Percentiles rank a stretch among this genome's conserved stretches.
phyloP scores from a whole-genome alignment of 345 rosid genomes.

The Stellera chamaejasme region DNA sequence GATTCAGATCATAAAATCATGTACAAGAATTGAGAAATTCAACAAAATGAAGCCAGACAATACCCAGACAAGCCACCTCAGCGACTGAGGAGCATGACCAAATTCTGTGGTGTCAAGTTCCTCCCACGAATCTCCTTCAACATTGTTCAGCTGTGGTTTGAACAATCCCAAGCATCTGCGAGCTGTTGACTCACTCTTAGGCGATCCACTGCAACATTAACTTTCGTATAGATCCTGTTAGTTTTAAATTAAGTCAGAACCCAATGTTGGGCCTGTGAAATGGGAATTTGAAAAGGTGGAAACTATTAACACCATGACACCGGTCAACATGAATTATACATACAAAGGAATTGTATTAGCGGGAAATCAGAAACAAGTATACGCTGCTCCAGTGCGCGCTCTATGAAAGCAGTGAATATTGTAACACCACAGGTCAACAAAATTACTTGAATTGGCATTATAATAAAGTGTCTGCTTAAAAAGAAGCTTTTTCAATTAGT shows the following conservation, averaged over 20 bases:
- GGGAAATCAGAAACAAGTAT: too few relatives aligned
- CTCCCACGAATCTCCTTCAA: constrained; percentile 88
- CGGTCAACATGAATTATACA: not conserved
- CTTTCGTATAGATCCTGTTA: constrained; percentile 53
- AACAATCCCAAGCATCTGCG: constrained; percentile 55
- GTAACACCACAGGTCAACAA: too few relatives aligned
- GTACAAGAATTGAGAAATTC: not conserved
- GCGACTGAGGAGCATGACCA: constrained; percentile 63
- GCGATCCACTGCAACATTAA: constrained; percentile 91
- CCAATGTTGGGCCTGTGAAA: constrained; percentile 15
- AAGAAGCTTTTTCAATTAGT: too few relatives aligned
- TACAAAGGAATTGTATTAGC: not conserved
- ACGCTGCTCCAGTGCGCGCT: too few relatives aligned
- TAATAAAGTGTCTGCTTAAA: too few relatives aligned
- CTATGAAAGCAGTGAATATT: too few relatives aligned
- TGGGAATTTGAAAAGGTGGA: too few relatives aligned
- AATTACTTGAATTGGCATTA: too few relatives aligned
- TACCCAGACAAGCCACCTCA: constrained; percentile 96
- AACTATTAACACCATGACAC: too few relatives aligned
- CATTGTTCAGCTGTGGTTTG: constrained; percentile 62
- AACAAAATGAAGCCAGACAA: constrained; percentile 12
- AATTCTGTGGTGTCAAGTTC: constrained; percentile 69
- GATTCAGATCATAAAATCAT: not conserved
- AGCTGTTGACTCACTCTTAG: constrained; percentile 57
- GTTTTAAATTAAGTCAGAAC: constrained; percentile 39